Evolutionary conservation across 2,329 filamentous ascomycete species (phyloP), one percentile per base, ranked within the genome.

Genomic region (Alternaria tenuissima): DNA sequence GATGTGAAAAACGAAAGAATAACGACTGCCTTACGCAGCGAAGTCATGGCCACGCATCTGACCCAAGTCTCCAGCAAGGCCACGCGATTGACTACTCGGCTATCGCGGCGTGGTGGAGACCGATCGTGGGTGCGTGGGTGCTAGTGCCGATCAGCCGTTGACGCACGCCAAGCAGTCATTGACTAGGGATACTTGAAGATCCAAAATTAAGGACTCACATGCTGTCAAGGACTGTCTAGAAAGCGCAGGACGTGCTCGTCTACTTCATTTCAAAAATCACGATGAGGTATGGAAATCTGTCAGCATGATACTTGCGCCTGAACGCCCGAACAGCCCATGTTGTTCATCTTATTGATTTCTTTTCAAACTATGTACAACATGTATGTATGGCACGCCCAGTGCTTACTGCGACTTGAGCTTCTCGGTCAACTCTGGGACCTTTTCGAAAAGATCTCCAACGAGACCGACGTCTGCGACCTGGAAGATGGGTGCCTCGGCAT

Each of bases 401-500:
- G 51, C 49, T 70, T 57, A 74, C 63, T 76, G 71, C 53, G 72
- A 59, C 83, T 94, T 95, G 67, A 99, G 78, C 87, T 98, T 98
- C 83, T 97, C 91, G 1, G 94, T 98, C 79, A 99, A 83, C 84
- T 98, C 94, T 1, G 95, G 95, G 43, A 97, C 93, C 83, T 93
- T 94, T 59, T 97, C 93, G 77, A 98, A 98, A 71, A 99, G 81
- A 83, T 99, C 95, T 41, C 94, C 94, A 5, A 99, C 94, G 53
- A 99, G 83, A 12, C 95, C 95, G 55, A 98, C 93, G 80, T 99
- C 95, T 5, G 95, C 95, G 60, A 99, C 89, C 81, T 99, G 95
- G 86, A 99, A 99, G 71, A 99, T 99, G 30, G 95, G 95, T 58
- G 95, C 95, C 80, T 99, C 95, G 5, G 89, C 84, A 76, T 99